Evolutionary conservation across 345 rosid species (phyloP).

Genomic region (Kernera saxatilis): DNA sequence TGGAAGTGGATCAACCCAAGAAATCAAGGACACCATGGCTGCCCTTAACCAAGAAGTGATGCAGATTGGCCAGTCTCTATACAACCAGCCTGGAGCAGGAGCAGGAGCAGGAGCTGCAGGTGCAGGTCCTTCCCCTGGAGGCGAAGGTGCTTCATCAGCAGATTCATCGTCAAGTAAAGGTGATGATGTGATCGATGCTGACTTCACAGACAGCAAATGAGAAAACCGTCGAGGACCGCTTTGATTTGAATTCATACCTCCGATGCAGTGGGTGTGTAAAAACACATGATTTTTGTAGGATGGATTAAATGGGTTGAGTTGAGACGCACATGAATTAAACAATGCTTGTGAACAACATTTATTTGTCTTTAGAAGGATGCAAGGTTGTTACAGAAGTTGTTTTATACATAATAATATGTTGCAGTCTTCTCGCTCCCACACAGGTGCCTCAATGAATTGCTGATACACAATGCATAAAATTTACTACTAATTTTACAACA

Average conservation of each 20-base stretch:
- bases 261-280: background rate
- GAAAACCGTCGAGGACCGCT: background rate
- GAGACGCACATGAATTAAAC: background rate
- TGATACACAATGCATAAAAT: background rate
- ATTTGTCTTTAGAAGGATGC: background rate
- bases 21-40: constrained; percentile 74
- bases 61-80: constrained; percentile 89
- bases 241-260: background rate
- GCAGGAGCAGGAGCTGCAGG: constrained; percentile 22
- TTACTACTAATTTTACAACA: too few species aligned
- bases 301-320: background rate
- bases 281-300: constrained; percentile 23
- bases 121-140: constrained; percentile 57
- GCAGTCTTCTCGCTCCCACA: background rate
- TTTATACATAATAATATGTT: constrained; percentile 2
- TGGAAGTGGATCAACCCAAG: constrained; percentile 64
- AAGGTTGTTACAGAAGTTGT: background rate
- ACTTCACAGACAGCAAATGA: constrained; percentile 86
- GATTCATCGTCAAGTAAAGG: constrained; percentile 52
- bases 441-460: background rate
- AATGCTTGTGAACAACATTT: background rate
- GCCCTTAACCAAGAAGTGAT: constrained; percentile 90
- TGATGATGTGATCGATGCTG: constrained; percentile 79
- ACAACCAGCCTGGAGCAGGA: constrained; percentile 79
- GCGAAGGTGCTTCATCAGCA: constrained; percentile 44